Base-by-base conservation (phyloP, 192 early-diverging fungal species). In the Rhizophlyctis rosea region DNA sequence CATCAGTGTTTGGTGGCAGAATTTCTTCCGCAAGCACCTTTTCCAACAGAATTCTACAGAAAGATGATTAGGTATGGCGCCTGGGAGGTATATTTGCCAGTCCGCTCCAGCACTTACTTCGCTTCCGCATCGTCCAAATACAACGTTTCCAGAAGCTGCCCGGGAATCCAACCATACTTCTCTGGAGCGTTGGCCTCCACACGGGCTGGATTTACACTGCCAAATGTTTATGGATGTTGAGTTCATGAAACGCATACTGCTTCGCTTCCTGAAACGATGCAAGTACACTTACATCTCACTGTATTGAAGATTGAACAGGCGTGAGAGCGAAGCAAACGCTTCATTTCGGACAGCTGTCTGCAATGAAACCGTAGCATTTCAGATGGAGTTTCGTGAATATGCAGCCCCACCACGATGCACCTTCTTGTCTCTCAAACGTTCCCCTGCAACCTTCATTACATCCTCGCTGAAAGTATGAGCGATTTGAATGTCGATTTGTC, bases 361-460 rank as follows among this genome's bases (percentile, higher is more conserved):
- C 14, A 21, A 14, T 2, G 28, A 35, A 57, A 4, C 16, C 28
- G 5, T 13, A 33, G 21, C 16, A 9, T 4, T 57, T n/a, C 16
- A n/a, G 56, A n/a, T 7, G 7, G 39, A 13, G 9, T 44, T 44
- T 44, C 7, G 7, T 1, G 30, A 34, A 23, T 0, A 2, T 28
- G 31, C 14, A 25, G 59, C 13, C 16, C 33, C 23, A 5, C 36
- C 4, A 31, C 21, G 14, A n/a, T n/a, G 33, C 65, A 29, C 76
- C 74, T 90, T 91, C 54, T 91, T 91, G 72, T 98, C 96, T 53
- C 85, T 88, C 75, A 94, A 89, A n/a, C 96, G 83, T 51, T 87
- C 78, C 23, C 84, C 88, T 3, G 93, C 68, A 50, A 79, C 77
- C 29, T 78, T 54, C 31, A 80, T 27, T 47, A 86, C 81, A 27